Evolutionary conservation across 306 rosid genomes (phyloP).

Genomic region (Quercus bicolor): DNA sequence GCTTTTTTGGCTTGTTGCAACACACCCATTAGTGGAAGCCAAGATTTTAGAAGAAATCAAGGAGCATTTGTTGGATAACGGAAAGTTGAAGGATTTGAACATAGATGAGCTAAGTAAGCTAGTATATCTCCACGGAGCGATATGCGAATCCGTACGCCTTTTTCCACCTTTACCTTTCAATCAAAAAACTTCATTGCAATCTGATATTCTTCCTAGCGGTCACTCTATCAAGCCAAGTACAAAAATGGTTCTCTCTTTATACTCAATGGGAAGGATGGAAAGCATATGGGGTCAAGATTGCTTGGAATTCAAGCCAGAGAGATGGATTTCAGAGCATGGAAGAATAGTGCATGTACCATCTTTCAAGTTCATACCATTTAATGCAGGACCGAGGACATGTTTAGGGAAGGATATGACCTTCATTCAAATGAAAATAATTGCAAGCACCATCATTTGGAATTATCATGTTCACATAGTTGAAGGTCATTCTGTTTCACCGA

Average conservation of each 20-base stretch:
- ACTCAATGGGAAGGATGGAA: no score
- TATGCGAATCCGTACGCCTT: slow-evolving; percentile 32
- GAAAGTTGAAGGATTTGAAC: background rate
- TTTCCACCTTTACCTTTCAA: slow-evolving; percentile 29
- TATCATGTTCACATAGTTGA: slow-evolving; percentile 22
- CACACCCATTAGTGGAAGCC: slow-evolving; percentile 5
- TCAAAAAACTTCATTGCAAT: background rate
- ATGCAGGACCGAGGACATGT: no score
- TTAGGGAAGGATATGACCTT: no score
- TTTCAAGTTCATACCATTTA: no score
- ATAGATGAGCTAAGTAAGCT: slow-evolving; percentile 20
- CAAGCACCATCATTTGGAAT: no score
- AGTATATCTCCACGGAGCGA: slow-evolving; percentile 26
- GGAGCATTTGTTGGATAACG: no score
- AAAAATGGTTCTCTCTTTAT: background rate
- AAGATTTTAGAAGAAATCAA: no score
- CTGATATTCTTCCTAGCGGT: slow-evolving; percentile 32
- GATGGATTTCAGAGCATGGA: no score
- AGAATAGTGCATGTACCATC: no score
- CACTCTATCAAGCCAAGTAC: slow-evolving; percentile 8
- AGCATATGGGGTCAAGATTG: no score
- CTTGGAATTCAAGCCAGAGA: no score
- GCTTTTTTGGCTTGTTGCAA: background rate
- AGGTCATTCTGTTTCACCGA: slow-evolving; percentile 13
- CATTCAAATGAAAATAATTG: no score